Evolutionary conservation across 2,329 filamentous ascomycete genomes (phyloP).

Genomic region (Claviceps quebecensis): DNA sequence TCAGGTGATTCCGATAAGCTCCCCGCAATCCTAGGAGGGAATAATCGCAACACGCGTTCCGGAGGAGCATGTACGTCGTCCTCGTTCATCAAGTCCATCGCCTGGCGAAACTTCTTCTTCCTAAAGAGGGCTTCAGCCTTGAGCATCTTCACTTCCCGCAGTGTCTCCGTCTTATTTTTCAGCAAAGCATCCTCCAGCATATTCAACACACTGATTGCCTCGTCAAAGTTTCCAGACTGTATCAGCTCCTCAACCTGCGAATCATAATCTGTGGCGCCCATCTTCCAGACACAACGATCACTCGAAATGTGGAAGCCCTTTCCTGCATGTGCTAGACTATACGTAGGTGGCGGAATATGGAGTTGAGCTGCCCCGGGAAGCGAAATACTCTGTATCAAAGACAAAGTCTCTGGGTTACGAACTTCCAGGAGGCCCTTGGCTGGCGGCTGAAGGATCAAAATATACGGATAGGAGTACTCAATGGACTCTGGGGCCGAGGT

Average conservation of each 20-base stretch:
- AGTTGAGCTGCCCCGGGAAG: constrained; percentile 72
- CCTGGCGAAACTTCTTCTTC: constrained; percentile 67
- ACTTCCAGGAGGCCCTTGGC: constrained; percentile 79
- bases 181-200: constrained; percentile 91
- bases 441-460: constrained; percentile 71
- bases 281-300: constrained; percentile 86
- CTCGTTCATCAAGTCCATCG: constrained; percentile 74
- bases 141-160: constrained; percentile 77
- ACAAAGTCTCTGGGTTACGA: constrained; percentile 81
- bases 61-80: constrained; percentile 81
- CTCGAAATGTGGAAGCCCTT: constrained; percentile 93
- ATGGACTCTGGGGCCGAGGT: constrained; percentile 73
- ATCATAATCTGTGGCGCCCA: constrained; percentile 87
- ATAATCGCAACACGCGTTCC: constrained; percentile 73
- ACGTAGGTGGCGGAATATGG: constrained; percentile 83
- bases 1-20: constrained; percentile 48
- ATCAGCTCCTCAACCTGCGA: constrained; percentile 76
- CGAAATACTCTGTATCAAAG: constrained; percentile 71
- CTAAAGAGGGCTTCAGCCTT: constrained; percentile 81
- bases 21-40: constrained; percentile 72
- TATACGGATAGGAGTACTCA: constrained; percentile 93
- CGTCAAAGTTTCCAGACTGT: constrained; percentile 61
- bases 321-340: constrained; percentile 86
- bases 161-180: constrained; percentile 62
- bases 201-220: constrained; percentile 75